Evolutionary conservation across 371 early-diverging fungal genomes (phyloP).

Genomic region (Mortierella sp.): DNA sequence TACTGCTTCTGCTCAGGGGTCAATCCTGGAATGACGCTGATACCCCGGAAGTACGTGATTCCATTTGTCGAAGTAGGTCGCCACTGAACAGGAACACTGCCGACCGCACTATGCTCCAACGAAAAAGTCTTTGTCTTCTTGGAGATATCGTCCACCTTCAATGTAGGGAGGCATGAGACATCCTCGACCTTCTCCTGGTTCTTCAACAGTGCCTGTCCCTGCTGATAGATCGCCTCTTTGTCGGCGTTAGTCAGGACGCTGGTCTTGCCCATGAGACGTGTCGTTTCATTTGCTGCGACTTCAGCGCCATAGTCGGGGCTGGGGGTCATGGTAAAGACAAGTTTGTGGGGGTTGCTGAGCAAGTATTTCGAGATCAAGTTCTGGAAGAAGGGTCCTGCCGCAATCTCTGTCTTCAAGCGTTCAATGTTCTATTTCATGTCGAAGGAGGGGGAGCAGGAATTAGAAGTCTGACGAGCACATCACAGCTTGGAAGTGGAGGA

Average conservation of each 20-base stretch:
- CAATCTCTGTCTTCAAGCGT: constrained; percentile 76
- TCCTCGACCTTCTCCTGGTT: constrained; percentile 86
- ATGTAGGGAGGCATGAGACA: constrained; percentile 85
- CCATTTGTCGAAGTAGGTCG: constrained; percentile 91
- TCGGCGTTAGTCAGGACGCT: constrained; percentile 71
- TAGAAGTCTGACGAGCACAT: not conserved
- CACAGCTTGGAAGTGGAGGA: not conserved
- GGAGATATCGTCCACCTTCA: constrained; percentile 82
- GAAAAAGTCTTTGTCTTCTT: constrained; percentile 72
- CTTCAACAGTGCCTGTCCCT: constrained; percentile 72
- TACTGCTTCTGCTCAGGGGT: constrained; percentile 78
- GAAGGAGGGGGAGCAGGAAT: not conserved
- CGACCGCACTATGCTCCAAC: constrained; percentile 75
- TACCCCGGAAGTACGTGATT: constrained; percentile 88
- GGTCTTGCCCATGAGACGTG: constrained; percentile 73
- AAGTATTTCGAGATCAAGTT: constrained; percentile 81
- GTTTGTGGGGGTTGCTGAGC: constrained; percentile 80
- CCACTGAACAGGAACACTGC: constrained; percentile 79
- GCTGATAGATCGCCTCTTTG: constrained; percentile 67
- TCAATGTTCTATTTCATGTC: constrained; percentile 71
- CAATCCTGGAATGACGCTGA: constrained; percentile 74
- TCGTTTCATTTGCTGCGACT: constrained; percentile 73
- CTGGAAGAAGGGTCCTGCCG: constrained; percentile 79
- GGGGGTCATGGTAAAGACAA: constrained; percentile 89
- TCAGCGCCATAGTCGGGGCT: constrained; percentile 72